Percentiles rank a stretch among this genome's conserved stretches.
phyloP scores from a whole-genome alignment of 2,329 filamentous ascomycete species.

The Passalora sequoiae region DNA sequence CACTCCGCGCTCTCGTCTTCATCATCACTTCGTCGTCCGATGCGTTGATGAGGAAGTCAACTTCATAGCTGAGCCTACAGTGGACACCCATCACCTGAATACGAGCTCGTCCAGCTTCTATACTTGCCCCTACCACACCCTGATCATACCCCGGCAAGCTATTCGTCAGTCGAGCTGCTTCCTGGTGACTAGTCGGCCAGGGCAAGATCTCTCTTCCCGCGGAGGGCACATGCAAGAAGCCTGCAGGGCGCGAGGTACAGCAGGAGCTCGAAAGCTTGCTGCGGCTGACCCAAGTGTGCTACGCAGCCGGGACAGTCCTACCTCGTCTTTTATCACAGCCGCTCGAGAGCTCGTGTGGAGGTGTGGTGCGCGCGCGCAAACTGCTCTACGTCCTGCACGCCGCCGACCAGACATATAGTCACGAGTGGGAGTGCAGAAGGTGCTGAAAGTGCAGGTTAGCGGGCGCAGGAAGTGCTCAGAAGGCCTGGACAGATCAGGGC shows the following conservation, averaged over 20 bases:
- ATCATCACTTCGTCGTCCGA: too few species aligned
- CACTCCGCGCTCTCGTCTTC: too few species aligned
- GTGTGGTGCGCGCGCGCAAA: too few species aligned
- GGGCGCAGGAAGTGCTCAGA: too few species aligned
- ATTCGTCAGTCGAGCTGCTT: background rate
- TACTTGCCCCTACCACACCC: too few species aligned
- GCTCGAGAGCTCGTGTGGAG: background rate
- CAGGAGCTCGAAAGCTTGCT: background rate
- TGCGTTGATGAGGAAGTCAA: too few species aligned
- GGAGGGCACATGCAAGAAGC: background rate
- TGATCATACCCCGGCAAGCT: too few species aligned
- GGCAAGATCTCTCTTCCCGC: background rate
- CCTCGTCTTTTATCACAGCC: background rate
- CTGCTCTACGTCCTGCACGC: too few species aligned
- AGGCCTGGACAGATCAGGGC: too few species aligned
- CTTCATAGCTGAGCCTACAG: background rate
- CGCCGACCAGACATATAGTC: background rate
- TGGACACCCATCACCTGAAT: background rate
- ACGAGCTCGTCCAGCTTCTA: too few species aligned
- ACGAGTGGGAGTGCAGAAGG: background rate
- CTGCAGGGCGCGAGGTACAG: background rate
- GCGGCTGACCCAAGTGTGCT: background rate
- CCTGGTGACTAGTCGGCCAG: background rate
- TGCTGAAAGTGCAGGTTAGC: background rate
- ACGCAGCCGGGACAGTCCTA: too few species aligned